These are phyloP conservation scores for Venturia effusa DNA, from an alignment of 2,329 filamentous ascomycete species.

Conservation along the genomic window DNA sequence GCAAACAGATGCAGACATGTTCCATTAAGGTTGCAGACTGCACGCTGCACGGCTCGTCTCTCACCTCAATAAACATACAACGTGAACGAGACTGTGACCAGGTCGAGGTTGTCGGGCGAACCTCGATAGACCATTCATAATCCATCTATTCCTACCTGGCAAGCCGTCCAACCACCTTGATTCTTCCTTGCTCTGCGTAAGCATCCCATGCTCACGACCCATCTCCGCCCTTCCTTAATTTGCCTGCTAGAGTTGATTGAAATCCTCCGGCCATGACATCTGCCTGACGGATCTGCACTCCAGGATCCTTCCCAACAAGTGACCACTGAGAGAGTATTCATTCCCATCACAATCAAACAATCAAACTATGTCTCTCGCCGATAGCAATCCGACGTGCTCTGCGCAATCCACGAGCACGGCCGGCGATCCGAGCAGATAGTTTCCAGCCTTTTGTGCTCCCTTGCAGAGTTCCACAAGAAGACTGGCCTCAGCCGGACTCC, in stretches of 20 bases:
- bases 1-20: background rate
- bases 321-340: background rate
- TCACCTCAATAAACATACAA: no score
- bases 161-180: background rate
- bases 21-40: no score
- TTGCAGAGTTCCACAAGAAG: background rate
- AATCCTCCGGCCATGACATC: background rate
- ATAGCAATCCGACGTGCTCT: no score
- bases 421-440: background rate
- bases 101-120: background rate
- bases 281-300: background rate
- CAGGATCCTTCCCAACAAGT: background rate
- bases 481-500: background rate
- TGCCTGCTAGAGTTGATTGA: background rate
- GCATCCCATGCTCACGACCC: background rate
- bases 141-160: background rate
- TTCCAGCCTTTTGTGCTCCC: background rate
- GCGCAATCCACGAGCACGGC: background rate
- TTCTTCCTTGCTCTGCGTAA: background rate
- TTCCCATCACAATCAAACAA: background rate
- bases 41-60: no score
- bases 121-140: background rate
- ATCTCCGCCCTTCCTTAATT: constrained; percentile 2
- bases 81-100: background rate
- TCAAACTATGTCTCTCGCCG: background rate